Evolutionary conservation across 345 rosid species (phyloP), one percentile per base, ranked within the genome.

Genomic region (Orychophragmus violaceus): DNA sequence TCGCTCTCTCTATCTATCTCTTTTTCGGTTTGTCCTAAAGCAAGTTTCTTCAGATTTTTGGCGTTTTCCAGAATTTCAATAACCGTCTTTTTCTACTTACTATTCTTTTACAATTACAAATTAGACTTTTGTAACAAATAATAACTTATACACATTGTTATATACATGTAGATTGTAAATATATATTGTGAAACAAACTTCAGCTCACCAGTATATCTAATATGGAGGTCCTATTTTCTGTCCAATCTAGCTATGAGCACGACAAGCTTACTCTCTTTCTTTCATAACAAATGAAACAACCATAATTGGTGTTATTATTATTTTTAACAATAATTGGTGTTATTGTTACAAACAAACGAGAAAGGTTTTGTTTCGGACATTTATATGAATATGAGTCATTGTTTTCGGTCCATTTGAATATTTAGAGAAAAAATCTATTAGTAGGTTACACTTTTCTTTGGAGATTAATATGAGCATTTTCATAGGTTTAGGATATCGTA

Each of bases 41-140:
- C 25, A 64, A 49, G 24, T 64, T 58, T 30, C 36, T 64, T 55
- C 68, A 27, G 11, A 21, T 19, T 64, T 49, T 72, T 72, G 65
- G 65, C 76, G 45, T 71, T 72, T 72, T 65, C 48, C 16, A 46
- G n/a, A 0, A 3, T 32, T 53, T 62, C 39, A 42, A 23, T 37
- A 70, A 62, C 56, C 37, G 56, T 62, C 48, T 42, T 13, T 8
- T 42, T 62, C 19, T 30, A 33, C 12, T 42, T 62, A 11, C n/a
- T 53, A 53, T 54, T 13, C 33, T 17, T 23, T 16, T 29, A 16
- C 53, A 23, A 12, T 27, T 49, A 22, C 30, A 32, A 24, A 2
- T 25, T 59, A 25, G 52, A 51, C 45, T 60, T 42, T 62, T 28
- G 30, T 41, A 29, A 39, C 60, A 50, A 51, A 10, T 49, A 25